A percentile compares a stretch with the other conserved stretches of the same genome.
Conservation (phyloP, 73 alveolate species). For the Symbiodinium pilosum region DNA sequence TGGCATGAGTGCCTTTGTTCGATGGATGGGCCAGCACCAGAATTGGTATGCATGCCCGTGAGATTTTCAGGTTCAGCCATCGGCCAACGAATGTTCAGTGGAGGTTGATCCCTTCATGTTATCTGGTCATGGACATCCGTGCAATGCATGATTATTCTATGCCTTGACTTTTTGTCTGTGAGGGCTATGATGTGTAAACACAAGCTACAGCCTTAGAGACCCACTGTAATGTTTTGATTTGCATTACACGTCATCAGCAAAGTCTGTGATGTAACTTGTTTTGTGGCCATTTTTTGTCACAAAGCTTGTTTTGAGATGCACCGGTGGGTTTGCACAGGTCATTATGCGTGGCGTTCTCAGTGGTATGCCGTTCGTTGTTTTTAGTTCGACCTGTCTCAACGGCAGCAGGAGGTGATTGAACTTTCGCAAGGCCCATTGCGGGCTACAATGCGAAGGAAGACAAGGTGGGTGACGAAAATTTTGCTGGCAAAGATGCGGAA, state of each 20-base stretch:
- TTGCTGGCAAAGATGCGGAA: neutral
- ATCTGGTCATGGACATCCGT: neutral
- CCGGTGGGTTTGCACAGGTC: slow-evolving; percentile 32
- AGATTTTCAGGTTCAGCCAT: slow-evolving; percentile 30
- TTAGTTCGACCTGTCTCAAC: too few species aligned
- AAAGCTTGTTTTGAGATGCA: too few species aligned
- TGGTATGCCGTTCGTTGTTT: neutral
- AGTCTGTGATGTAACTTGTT: too few species aligned
- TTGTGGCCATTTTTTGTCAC: too few species aligned
- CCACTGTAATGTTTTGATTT: too few species aligned
- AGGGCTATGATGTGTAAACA: neutral
- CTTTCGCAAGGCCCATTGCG: neutral
- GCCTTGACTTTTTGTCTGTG: neutral
- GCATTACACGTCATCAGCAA: too few species aligned
- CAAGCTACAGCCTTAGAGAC: too few species aligned
- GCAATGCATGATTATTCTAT: neutral
- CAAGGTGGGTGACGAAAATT: neutral
- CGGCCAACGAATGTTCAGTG: slow-evolving; percentile 86
- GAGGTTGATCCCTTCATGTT: slow-evolving; percentile 25
- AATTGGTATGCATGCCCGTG: neutral
- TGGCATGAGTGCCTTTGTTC: too few species aligned
- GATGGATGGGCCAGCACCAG: too few species aligned
- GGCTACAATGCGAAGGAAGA: neutral
- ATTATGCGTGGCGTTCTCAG: slow-evolving; percentile 43
- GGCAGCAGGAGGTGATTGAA: too few species aligned